Percentiles rank a stretch among this genome's conserved stretches.
Evolutionary conservation across 2,329 filamentous ascomycete species (phyloP).

Genomic region (Penicillium concentricum): DNA sequence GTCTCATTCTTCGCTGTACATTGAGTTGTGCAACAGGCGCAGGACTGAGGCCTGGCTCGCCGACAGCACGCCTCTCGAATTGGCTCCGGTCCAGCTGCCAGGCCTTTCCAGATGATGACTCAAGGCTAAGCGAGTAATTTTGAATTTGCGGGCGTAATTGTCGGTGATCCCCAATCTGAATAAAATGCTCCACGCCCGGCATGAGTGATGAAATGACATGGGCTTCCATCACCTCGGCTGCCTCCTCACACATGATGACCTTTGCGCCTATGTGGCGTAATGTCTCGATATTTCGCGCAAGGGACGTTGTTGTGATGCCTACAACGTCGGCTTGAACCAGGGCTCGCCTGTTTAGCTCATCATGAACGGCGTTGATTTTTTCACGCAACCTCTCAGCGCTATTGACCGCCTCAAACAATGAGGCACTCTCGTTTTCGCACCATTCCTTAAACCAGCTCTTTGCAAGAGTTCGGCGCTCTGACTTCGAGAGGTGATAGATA

Average conservation of each 20-base stretch:
- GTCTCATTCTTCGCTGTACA: conserved; percentile 16
- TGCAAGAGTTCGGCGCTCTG: conserved; percentile 4
- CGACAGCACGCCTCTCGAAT: conserved; percentile 14
- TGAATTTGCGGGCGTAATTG: conserved; percentile 37
- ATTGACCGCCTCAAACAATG: conserved; percentile 4
- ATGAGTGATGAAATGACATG: conserved; percentile 48
- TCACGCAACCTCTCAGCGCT: background rate
- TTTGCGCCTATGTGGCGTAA: conserved; percentile 8
- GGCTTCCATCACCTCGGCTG: conserved; percentile 65
- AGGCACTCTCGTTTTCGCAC: background rate
- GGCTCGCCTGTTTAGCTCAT: conserved; percentile 6
- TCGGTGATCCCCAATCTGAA: conserved; percentile 38
- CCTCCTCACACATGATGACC: conserved; percentile 64
- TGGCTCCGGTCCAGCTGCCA: conserved; percentile 11
- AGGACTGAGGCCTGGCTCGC: conserved; percentile 6
- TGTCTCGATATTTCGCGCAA: conserved; percentile 12
- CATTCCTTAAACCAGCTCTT: conserved; percentile 2
- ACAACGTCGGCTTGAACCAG: conserved; percentile 13
- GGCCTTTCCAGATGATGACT: background rate
- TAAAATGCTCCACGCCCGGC: conserved; percentile 41
- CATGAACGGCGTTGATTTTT: background rate
- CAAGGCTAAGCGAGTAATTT: conserved; percentile 13
- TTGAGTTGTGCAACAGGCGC: conserved; percentile 6
- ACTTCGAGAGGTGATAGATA: background rate
- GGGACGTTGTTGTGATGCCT: conserved; percentile 13